phyloP scores from a whole-genome alignment of 2,329 filamentous ascomycete genomes.

The Chrysosporium keratinophilum region DNA sequence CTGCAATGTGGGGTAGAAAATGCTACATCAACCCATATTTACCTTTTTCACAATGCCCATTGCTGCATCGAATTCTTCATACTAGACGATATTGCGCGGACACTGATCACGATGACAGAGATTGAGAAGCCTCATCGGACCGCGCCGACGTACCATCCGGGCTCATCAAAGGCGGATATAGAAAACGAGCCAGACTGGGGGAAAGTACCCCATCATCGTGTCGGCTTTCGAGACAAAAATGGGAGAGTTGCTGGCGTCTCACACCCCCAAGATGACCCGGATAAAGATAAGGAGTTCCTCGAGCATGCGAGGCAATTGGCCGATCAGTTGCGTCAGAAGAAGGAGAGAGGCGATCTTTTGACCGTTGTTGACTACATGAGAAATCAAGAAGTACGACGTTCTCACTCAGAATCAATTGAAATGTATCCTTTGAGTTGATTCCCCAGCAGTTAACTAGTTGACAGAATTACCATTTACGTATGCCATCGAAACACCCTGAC shows the following conservation, averaged over 20 bases:
- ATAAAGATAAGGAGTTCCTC: slow-evolving; percentile 19
- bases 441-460: neutral
- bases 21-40: neutral
- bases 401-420: neutral
- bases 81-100: too few species aligned
- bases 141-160: slow-evolving; percentile 25
- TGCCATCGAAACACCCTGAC: slow-evolving; percentile 36
- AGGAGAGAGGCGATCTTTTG: slow-evolving; percentile 20
- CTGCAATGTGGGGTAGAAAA: neutral
- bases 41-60: neutral
- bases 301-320: slow-evolving; percentile 23
- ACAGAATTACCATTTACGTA: slow-evolving; percentile 37
- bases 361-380: slow-evolving; percentile 23
- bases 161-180: slow-evolving; percentile 34
- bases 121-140: slow-evolving; percentile 7
- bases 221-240: slow-evolving; percentile 32
- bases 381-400: slow-evolving; percentile 20
- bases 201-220: slow-evolving; percentile 29
- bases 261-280: slow-evolving; percentile 22
- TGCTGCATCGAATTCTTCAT: too few species aligned
- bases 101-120: neutral
- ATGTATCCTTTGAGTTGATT: neutral
- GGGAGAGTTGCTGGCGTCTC: slow-evolving; percentile 33
- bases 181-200: slow-evolving; percentile 37
- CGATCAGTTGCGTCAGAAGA: slow-evolving; percentile 20